A percentile compares a stretch with the other conserved stretches of the same genome.
phyloP scores from a whole-genome alignment of 805 yeast genomes.

The Metschnikowia proteae region DNA sequence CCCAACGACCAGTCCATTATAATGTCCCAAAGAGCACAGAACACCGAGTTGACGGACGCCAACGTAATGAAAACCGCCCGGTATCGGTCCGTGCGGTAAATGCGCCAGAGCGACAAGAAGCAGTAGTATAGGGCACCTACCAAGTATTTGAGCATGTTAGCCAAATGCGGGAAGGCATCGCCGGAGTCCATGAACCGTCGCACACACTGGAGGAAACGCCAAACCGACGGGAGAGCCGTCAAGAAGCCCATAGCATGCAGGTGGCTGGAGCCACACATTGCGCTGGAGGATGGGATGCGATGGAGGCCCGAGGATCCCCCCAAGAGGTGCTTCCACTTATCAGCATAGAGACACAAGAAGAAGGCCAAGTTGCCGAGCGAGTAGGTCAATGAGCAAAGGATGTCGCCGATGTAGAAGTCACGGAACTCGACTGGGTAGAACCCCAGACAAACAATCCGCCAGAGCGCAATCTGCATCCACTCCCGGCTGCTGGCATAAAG shows the following conservation, averaged over 20 bases:
- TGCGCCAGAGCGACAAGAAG: conserved; percentile 74
- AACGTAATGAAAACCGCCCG: conserved; percentile 65
- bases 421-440: conserved; percentile 92
- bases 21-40: conserved; percentile 80
- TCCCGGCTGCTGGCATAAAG: conserved; percentile 60
- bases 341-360: conserved; percentile 77
- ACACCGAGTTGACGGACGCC: conserved; percentile 69
- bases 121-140: conserved; percentile 66
- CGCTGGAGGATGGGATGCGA: conserved; percentile 14
- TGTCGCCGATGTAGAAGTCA: conserved; percentile 91
- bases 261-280: conserved; percentile 69
- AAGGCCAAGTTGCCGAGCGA: conserved; percentile 80
- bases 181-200: conserved; percentile 92
- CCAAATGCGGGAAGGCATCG: conserved; percentile 94
- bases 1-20: conserved; percentile 94
- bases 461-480: conserved; percentile 70
- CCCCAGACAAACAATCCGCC: conserved; percentile 78
- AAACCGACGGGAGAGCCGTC: conserved; percentile 77
- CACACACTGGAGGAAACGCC: conserved; percentile 88
- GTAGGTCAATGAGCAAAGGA: conserved; percentile 83
- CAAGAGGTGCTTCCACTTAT: conserved; percentile 59
- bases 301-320: conserved; percentile 27
- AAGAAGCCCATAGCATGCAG: conserved; percentile 81
- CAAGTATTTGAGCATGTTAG: conserved; percentile 77
- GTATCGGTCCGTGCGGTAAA: conserved; percentile 39